Conservation (phyloP, 2,329 filamentous ascomycete genomes). For the Fusarium sp. region DNA sequence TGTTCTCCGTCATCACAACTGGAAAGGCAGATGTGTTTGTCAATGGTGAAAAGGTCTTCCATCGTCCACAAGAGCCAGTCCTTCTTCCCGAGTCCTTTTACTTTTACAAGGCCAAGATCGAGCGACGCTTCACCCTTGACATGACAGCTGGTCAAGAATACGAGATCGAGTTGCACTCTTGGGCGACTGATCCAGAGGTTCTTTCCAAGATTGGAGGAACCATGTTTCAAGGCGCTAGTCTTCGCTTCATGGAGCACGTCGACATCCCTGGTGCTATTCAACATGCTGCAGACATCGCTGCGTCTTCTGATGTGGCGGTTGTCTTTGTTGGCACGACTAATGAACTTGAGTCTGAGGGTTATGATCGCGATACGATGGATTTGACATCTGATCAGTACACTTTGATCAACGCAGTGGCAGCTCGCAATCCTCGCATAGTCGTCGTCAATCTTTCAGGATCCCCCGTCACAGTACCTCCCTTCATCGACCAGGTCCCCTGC, state of each 20-base stretch:
- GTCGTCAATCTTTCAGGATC: not conserved
- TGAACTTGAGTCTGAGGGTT: conserved; percentile 6
- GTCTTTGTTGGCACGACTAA: conserved; percentile 2
- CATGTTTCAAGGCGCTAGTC: conserved; percentile 4
- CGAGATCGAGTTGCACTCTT: not conserved
- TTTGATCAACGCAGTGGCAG: not conserved
- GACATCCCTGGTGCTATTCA: not conserved
- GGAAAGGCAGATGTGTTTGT: not conserved
- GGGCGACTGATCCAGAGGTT: not conserved
- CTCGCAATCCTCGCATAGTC: not conserved
- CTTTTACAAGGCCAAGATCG: conserved; percentile 10
- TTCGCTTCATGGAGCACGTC: not conserved
- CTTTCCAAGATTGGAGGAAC: not conserved
- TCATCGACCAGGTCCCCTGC: not conserved
- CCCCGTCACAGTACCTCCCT: not conserved
- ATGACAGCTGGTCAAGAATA: not conserved
- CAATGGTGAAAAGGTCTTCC: not conserved
- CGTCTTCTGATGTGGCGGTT: not conserved
- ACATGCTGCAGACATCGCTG: not conserved
- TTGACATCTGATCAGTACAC: not conserved
- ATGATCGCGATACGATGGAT: conserved; percentile 7
- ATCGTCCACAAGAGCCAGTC: not conserved
- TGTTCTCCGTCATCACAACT: not conserved
- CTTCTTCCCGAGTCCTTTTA: conserved; percentile 1
- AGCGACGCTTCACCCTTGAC: not conserved